Percentiles rank a stretch among this genome's conserved stretches.
Evolutionary conservation across 257 asterid species (phyloP).

Genomic region (Jacaranda mimosifolia): DNA sequence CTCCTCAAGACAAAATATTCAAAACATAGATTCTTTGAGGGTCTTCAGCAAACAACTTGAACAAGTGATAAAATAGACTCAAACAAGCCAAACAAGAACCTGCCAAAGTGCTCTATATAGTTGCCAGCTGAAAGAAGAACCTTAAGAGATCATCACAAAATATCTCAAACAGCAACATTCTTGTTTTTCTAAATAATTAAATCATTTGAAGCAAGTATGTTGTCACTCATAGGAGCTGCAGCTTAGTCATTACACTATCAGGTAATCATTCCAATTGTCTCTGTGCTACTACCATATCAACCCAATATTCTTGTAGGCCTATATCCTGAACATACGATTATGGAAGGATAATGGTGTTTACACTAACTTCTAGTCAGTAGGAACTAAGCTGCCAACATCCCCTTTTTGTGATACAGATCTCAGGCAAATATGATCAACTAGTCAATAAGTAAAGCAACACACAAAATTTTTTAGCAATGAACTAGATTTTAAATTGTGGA

Average conservation of each 20-base stretch:
- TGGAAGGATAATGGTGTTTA: background rate
- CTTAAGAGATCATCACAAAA: background rate
- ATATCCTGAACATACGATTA: conserved; percentile 7
- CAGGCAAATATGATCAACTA: conserved; percentile 17
- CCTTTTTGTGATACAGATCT: conserved; percentile 1
- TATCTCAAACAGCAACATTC: background rate
- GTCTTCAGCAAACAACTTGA: background rate
- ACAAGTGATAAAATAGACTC: background rate
- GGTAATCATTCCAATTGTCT: conserved; percentile 13
- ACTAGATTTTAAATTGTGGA: background rate
- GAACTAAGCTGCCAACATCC: conserved; percentile 14
- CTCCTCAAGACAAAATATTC: conserved; percentile 3
- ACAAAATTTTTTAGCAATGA: background rate
- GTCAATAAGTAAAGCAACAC: conserved; percentile 26
- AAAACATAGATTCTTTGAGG: background rate
- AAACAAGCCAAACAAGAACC: conserved; percentile 5
- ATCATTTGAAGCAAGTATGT: background rate
- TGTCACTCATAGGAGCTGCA: conserved; percentile 9
- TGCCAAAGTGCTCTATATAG: background rate
- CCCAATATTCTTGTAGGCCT: conserved; percentile 7
- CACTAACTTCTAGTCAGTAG: conserved; percentile 14
- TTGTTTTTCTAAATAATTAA: background rate
- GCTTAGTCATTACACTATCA: conserved; percentile 13
- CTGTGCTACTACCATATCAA: conserved; percentile 1
- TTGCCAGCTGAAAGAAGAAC: conserved; percentile 2